Conservation (phyloP, 2,329 filamentous ascomycete genomes). For the Aspergillus sp. region DNA sequence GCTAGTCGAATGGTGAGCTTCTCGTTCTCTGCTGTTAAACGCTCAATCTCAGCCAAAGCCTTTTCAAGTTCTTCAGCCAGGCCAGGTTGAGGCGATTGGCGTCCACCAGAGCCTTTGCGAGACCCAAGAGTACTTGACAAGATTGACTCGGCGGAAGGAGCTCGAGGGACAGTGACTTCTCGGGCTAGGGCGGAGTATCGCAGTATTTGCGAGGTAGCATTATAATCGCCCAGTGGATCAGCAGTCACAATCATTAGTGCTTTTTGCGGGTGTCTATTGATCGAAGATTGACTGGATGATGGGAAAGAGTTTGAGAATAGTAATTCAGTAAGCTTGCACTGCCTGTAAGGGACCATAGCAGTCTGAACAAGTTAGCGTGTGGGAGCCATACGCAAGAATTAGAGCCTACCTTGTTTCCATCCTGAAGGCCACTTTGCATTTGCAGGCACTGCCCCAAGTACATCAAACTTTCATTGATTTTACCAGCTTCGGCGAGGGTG, state of each 20-base stretch:
- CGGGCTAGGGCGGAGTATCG: slow-evolving; percentile 91
- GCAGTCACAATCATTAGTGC: slow-evolving; percentile 96
- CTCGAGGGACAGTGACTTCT: slow-evolving; percentile 87
- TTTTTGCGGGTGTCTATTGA: slow-evolving; percentile 74
- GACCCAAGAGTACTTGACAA: slow-evolving; percentile 38
- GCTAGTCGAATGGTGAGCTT: slow-evolving; percentile 71
- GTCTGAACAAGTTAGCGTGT: slow-evolving; percentile 53
- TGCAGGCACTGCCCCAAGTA: slow-evolving; percentile 96
- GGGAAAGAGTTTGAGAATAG: slow-evolving; percentile 88
- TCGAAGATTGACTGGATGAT: slow-evolving; percentile 56
- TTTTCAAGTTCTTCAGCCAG: slow-evolving; percentile 74
- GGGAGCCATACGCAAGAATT: not conserved
- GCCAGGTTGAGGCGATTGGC: slow-evolving; percentile 47
- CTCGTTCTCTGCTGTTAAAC: slow-evolving; percentile 78
- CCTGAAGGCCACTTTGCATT: slow-evolving; percentile 82
- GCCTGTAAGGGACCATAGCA: slow-evolving; percentile 75
- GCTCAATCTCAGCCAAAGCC: slow-evolving; percentile 77
- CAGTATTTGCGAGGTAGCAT: slow-evolving; percentile 93
- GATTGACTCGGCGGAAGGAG: slow-evolving; percentile 79
- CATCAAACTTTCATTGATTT: slow-evolving; percentile 99
- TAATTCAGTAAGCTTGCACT: slow-evolving; percentile 84
- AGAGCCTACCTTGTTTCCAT: slow-evolving; percentile 69
- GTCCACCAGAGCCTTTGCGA: slow-evolving; percentile 42
- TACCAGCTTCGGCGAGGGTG: slow-evolving; percentile 91
- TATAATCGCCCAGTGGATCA: slow-evolving; percentile 90